Evolutionary conservation across 371 early-diverging fungal genomes (phyloP).

Genomic region (Synchytrium microbalum): DNA sequence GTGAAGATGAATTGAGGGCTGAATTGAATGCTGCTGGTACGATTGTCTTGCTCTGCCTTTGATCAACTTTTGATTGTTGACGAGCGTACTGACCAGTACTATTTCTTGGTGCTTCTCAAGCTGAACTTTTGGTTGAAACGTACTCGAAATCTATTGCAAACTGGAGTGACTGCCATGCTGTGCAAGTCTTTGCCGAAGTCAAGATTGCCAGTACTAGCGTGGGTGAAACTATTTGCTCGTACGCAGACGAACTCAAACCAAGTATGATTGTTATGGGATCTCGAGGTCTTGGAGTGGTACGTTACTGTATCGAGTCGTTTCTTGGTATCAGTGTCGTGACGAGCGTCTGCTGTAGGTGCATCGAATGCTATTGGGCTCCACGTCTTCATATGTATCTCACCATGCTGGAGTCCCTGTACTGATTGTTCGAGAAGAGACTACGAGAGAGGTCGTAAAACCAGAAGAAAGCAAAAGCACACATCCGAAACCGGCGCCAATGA

Average conservation of each 20-base stretch:
- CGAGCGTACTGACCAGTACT: no score
- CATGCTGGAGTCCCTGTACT: not conserved
- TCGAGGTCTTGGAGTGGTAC: not conserved
- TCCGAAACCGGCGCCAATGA: no score
- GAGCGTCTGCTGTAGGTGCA: no score
- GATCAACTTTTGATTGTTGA: no score
- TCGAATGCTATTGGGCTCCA: not conserved
- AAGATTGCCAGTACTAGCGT: not conserved
- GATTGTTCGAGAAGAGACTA: not conserved
- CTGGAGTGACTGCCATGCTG: not conserved
- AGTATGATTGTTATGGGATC: not conserved
- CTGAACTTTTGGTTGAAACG: no score
- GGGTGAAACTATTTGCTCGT: not conserved
- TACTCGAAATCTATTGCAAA: not conserved
- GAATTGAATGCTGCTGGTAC: not conserved
- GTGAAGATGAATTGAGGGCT: not conserved
- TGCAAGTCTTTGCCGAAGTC: not conserved
- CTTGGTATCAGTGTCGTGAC: no score
- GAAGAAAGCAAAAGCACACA: no score
- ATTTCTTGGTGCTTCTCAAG: no score
- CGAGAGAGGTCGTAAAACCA: no score
- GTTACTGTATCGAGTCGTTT: no score
- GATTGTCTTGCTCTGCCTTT: not conserved
- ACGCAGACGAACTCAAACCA: not conserved
- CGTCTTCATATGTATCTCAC: not conserved